These are phyloP conservation scores for Hypericum perforatum DNA, from an alignment of 345 rosid species.

Conservation along the genomic window DNA sequence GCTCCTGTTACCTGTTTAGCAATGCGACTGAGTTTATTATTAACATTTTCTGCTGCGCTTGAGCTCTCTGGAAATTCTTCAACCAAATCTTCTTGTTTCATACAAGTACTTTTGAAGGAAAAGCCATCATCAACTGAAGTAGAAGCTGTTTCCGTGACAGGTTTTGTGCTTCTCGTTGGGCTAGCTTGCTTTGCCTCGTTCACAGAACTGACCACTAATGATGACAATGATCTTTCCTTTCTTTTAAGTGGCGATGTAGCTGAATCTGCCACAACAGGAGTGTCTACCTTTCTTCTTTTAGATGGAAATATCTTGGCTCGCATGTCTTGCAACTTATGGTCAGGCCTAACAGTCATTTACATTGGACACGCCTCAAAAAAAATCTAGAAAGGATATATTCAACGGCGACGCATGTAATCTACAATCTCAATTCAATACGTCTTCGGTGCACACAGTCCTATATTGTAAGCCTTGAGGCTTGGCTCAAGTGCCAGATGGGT, in stretches of 20 bases:
- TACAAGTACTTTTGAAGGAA: constrained; percentile 32
- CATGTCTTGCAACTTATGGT: constrained; percentile 25
- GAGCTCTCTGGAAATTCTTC: constrained; percentile 10
- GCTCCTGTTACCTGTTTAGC: constrained; percentile 13
- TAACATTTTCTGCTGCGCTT: constrained; percentile 15
- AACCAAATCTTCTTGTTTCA: constrained; percentile 38
- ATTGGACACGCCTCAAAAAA: constrained; percentile 1
- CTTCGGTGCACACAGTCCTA: too few species aligned
- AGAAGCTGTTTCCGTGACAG: constrained; percentile 15
- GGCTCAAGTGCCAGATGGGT: too few species aligned
- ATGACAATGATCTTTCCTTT: constrained; percentile 25
- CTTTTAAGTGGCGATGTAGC: constrained; percentile 17
- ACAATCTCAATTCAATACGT: too few species aligned
- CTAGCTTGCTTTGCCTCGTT: constrained; percentile 15
- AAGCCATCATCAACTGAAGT: constrained; percentile 14
- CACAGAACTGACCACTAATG: constrained; percentile 23
- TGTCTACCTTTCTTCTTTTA: constrained; percentile 23
- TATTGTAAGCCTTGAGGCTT: too few species aligned
- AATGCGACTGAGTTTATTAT: constrained; percentile 6
- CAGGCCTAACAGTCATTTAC: constrained; percentile 19
- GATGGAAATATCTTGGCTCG: constrained; percentile 27
- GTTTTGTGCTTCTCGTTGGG: constrained; percentile 21
- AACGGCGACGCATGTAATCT: too few species aligned
- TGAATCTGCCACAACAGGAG: constrained; percentile 13
- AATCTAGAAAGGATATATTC: not conserved